These are phyloP conservation scores for Nicotiana sylvestris DNA, from an alignment of 257 asterid genomes.

Conservation along the genomic window DNA sequence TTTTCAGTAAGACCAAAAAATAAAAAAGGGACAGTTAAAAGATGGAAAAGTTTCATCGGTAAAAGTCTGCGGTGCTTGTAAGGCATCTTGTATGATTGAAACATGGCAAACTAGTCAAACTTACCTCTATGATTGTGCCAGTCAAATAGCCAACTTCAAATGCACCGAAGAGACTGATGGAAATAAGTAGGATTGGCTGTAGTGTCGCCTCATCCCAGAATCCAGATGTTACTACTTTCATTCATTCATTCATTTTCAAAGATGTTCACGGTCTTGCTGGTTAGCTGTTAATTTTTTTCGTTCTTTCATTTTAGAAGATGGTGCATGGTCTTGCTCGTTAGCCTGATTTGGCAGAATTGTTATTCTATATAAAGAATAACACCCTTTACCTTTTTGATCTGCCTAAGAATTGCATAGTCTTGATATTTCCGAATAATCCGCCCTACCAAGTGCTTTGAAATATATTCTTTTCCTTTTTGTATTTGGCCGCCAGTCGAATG, in stretches of 20 bases:
- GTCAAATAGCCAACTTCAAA: background rate
- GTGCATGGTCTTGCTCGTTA: background rate
- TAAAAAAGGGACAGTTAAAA: background rate
- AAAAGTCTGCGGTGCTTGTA: background rate
- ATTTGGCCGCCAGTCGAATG: conserved; percentile 51
- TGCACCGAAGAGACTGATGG: background rate
- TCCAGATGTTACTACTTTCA: background rate
- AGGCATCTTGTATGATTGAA: background rate
- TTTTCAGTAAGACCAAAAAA: background rate
- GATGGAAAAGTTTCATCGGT: background rate
- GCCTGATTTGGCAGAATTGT: background rate
- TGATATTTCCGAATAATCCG: conserved; percentile 8
- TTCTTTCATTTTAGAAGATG: background rate
- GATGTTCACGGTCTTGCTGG: conserved; percentile 6
- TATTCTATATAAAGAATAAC: background rate
- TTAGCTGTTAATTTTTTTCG: background rate
- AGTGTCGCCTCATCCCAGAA: background rate
- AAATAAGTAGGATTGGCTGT: conserved; percentile 7
- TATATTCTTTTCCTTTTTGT: conserved; percentile 15
- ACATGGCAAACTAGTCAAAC: background rate
- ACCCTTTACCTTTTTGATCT: background rate
- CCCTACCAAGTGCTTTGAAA: conserved; percentile 3
- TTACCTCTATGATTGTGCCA: background rate
- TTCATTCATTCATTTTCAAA: background rate
- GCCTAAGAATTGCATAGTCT: background rate